Evolutionary conservation across 1,284 basidiomycete species (phyloP), one percentile per base, ranked within the genome.

Genomic region (Malassezia brasiliensis): DNA sequence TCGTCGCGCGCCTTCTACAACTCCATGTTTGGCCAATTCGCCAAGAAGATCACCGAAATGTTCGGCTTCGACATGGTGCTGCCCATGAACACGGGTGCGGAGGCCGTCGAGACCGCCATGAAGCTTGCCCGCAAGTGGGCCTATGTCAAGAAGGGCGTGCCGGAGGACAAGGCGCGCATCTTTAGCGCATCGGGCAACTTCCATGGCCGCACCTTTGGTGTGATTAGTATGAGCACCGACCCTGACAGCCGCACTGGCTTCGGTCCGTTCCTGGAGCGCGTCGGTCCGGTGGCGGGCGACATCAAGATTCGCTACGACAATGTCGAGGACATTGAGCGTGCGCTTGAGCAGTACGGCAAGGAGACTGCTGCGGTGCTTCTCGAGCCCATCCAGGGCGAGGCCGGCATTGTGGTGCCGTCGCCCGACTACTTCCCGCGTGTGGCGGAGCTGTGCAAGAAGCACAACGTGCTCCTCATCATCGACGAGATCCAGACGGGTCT

Each of bases 41-140:
- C 90, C 1, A 81, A 89, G 77, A 83, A 85, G 76, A 79, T 96
- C 53, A 91, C 87, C 12, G 77, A 83, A 65, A 81, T 88, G 77
- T 70, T 76, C 36, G 72, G 75, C 4, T 77, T 76, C 61, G 76
- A 77, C 45, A 91, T 91, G 85, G 89, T 96, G 10, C 81, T 98
- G n/a, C 93, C 93, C 20, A 96, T 98, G 90, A 98, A 98, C 81
- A 98, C 93, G 0, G 93, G 93, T 40, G 91, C 90, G 2, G 93
- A 98, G 75, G 93, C 93, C 8, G 93, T 98, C 37, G 88, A 94
- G 76, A 65, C 66, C 5, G 60, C 64, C 12, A 54, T 82, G 74
- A 80, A 80, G 63, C 61, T 76, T 36, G 65, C 72, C 31, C 67
- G 74, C 50, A 75, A 74, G 60, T 75, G 74, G 74, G 72, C 67